Evolutionary conservation across 306 rosid genomes (phyloP), one percentile per base, ranked within the genome.

Genomic region (Vigna radiata): DNA sequence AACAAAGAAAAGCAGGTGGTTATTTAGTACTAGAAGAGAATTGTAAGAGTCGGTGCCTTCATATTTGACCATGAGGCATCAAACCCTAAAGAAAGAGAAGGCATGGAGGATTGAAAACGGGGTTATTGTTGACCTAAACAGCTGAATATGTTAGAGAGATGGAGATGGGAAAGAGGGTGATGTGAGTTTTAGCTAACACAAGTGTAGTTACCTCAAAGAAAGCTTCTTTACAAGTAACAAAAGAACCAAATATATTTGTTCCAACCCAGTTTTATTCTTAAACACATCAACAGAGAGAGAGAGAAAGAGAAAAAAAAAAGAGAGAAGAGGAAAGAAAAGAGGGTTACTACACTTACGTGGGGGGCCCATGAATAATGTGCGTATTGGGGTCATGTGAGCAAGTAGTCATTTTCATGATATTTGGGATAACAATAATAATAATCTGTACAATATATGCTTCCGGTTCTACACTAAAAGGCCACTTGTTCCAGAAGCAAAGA

Each of bases 281-380:
- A 37, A 41, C 62, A 73, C 25, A 70, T 49, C 21, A 60, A 33
- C 29, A 78, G 67, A 71, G 77, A 81, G 77, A 31, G 47, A 73
- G 49, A 25, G 3, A 27, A 0, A 27, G 31, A 27, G 3, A 27
- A 2, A 27, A 3, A 27, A 0, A 27, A 0, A 29, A 43, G 4
- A 43, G 14, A 43, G 68, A 72, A 56, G 31, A 61, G n/a, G 10
- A 41, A 41, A 41, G 12, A 36, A 67, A 16, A 69, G 71, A 80
- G 75, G 49, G 82, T 78, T 82, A 81, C 80, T 85, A 85, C 89
- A 79, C 74, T 71, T 82, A 63, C 73, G 84, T 83, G 84, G 80
- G 90, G 89, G 97, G 84, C 83, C 94, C 92, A 76, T 85, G 82
- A 77, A 69, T 83, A 81, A 85, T 89, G 93, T 70, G 87, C 82